phyloP scores from a whole-genome alignment of 495 filamentous ascomycete genomes.

The Daldinia concentrica region DNA sequence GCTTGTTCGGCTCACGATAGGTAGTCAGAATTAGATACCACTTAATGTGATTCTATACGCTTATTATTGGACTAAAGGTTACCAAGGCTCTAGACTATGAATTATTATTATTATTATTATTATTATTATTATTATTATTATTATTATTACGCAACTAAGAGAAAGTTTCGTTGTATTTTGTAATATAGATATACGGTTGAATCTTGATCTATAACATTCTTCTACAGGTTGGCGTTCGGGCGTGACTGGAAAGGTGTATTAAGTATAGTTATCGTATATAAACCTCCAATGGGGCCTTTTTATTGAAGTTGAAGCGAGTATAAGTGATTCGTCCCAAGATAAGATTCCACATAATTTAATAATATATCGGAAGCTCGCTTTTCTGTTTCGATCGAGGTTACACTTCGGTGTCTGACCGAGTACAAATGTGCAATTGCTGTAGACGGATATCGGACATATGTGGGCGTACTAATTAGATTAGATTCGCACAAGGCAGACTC shows the following conservation, averaged over 20 bases:
- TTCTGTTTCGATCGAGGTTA: neutral
- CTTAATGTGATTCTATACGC: neutral
- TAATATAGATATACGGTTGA: neutral
- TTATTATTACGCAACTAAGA: neutral
- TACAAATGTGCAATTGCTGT: neutral
- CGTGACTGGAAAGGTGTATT: too few species aligned
- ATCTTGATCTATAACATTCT: neutral
- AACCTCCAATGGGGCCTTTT: too few species aligned
- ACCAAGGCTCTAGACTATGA: neutral
- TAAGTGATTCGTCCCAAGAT: neutral
- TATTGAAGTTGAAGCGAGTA: neutral
- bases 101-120: too few species aligned
- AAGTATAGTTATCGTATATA: too few species aligned
- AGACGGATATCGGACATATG: neutral
- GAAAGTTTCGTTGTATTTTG: neutral
- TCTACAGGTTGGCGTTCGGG: neutral
- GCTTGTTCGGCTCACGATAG: neutral
- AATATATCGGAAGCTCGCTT: neutral
- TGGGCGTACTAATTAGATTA: neutral
- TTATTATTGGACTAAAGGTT: neutral
- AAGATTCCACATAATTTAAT: neutral
- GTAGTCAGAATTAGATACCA: neutral
- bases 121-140: too few species aligned
- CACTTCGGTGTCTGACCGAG: neutral
- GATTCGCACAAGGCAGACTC: neutral